phyloP scores from a whole-genome alignment of 2,329 filamentous ascomycete species.

The Epichloe uncinata region DNA sequence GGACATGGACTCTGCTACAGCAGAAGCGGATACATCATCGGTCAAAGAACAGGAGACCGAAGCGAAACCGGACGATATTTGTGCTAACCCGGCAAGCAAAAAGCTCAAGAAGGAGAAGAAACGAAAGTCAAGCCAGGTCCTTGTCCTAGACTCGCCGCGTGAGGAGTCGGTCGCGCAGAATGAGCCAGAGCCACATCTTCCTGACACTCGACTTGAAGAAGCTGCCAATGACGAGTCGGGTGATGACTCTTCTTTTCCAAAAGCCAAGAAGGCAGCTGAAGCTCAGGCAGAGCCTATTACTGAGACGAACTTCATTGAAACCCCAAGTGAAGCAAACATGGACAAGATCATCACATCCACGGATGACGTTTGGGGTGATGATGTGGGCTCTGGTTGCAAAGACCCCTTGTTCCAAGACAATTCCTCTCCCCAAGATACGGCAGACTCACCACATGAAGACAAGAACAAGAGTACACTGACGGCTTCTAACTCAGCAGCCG shows the following conservation, averaged over 20 bases:
- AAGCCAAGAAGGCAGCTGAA: slow-evolving; percentile 9
- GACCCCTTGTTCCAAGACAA: not conserved
- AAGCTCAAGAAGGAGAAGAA: slow-evolving; percentile 18
- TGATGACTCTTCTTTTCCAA: slow-evolving; percentile 6
- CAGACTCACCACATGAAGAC: not conserved
- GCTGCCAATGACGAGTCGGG: slow-evolving; percentile 4
- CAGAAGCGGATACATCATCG: not conserved
- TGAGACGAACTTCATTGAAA: not conserved
- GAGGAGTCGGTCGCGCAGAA: not conserved
- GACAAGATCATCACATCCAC: not conserved
- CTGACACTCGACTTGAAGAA: not conserved
- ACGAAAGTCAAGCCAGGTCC: slow-evolving; percentile 12
- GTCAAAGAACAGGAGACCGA: slow-evolving; percentile 8
- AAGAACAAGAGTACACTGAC: not conserved
- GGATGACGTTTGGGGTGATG: not conserved
- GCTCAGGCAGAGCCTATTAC: slow-evolving; percentile 1
- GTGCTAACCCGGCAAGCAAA: slow-evolving; percentile 6
- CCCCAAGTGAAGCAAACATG: not conserved
- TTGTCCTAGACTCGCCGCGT: slow-evolving; percentile 1
- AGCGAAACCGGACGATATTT: slow-evolving; percentile 6
- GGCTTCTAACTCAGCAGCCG: slow-evolving; percentile 15
- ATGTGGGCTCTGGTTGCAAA: not conserved
- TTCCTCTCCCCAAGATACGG: not conserved
- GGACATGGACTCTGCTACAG: not conserved
- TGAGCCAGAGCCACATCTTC: not conserved